Evolutionary conservation across 495 filamentous ascomycete genomes (phyloP).

Genomic region (Lophiotrema nucula): DNA sequence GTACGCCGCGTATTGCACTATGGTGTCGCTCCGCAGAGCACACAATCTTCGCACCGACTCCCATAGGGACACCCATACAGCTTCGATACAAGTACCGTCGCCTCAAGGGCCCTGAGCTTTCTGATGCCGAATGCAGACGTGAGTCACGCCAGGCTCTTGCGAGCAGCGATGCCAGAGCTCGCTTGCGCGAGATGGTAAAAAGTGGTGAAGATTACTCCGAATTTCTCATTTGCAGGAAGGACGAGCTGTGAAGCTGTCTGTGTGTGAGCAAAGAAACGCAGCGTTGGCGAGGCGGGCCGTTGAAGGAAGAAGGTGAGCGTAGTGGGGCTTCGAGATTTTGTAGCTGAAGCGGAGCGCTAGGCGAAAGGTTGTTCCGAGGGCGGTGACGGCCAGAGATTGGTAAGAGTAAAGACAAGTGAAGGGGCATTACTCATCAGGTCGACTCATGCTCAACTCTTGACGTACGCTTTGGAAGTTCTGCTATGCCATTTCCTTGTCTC

Average conservation of each 20-base stretch:
- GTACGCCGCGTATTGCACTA: slow-evolving; percentile 99
- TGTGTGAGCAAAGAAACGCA: slow-evolving; percentile 99
- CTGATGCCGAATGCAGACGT: slow-evolving; percentile 98
- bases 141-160: slow-evolving; percentile 90
- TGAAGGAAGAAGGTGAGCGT: slow-evolving; percentile 51
- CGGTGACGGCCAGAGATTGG: too few relatives aligned
- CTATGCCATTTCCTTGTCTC: too few relatives aligned
- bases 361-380: slow-evolving; percentile 5
- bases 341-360: slow-evolving; percentile 22
- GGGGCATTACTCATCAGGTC: too few relatives aligned
- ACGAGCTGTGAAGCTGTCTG: slow-evolving; percentile 51
- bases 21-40: slow-evolving; percentile 65
- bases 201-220: slow-evolving; percentile 95
- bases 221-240: slow-evolving; percentile 95
- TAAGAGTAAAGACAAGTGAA: too few relatives aligned
- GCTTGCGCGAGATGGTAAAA: slow-evolving; percentile 47
- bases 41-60: slow-evolving; percentile 50
- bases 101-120: slow-evolving; percentile 72
- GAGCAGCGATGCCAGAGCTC: slow-evolving; percentile 61
- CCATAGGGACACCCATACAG: slow-evolving; percentile 38
- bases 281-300: slow-evolving; percentile 91
- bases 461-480: too few relatives aligned
- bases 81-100: slow-evolving; percentile 7
- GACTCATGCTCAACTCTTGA: too few relatives aligned
- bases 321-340: slow-evolving; percentile 15